Conservation (phyloP, 2,329 filamentous ascomycete genomes). For the Fusarium odoratissimum region DNA sequence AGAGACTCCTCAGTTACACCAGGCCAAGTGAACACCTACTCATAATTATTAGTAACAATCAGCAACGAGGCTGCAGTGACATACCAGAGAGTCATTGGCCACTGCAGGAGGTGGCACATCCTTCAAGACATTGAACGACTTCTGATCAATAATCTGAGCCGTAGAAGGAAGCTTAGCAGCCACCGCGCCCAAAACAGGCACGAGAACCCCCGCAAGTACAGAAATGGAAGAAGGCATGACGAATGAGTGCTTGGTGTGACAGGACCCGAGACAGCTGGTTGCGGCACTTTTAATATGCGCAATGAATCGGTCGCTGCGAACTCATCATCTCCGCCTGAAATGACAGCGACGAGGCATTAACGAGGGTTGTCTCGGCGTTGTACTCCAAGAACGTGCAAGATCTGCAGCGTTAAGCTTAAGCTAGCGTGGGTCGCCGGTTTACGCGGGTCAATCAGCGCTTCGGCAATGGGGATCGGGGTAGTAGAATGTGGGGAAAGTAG, state of each 20-base stretch:
- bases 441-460: slow-evolving; percentile 4
- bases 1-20: slow-evolving; percentile 36
- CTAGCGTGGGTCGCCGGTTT: neutral
- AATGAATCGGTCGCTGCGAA: neutral
- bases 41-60: neutral
- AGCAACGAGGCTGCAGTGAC: neutral
- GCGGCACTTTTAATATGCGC: slow-evolving; percentile 30
- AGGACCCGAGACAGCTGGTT: neutral
- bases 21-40: slow-evolving; percentile 20
- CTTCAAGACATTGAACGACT: slow-evolving; percentile 37
- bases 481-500: neutral
- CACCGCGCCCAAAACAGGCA: slow-evolving; percentile 46
- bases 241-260: slow-evolving; percentile 8
- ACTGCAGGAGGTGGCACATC: slow-evolving; percentile 31
- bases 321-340: neutral
- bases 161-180: slow-evolving; percentile 55
- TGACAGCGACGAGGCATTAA: slow-evolving; percentile 20
- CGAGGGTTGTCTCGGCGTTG: slow-evolving; percentile 7
- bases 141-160: slow-evolving; percentile 41
- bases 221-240: slow-evolving; percentile 35
- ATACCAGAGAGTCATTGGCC: slow-evolving; percentile 36
- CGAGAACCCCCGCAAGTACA: slow-evolving; percentile 32
- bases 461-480: neutral
- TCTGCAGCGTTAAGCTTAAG: slow-evolving; percentile 13
- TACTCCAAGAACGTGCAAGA: slow-evolving; percentile 10